phyloP scores from a whole-genome alignment of 1,284 basidiomycete genomes.

The Trichosporon sp. region DNA sequence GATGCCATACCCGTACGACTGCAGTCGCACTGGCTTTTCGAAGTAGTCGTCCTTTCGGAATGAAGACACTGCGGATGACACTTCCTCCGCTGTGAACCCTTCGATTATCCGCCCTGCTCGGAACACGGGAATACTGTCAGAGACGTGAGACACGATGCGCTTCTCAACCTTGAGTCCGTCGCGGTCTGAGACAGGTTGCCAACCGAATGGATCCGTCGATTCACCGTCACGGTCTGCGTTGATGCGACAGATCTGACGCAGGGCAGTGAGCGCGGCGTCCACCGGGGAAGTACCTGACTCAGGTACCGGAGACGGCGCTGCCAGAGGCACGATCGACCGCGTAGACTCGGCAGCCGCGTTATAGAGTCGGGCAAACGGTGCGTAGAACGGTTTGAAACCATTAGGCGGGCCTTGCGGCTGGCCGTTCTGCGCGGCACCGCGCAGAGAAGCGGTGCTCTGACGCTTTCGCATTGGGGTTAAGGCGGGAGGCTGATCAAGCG shows the following conservation, averaged over 20 bases:
- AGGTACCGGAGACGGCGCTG: slow-evolving; percentile 53
- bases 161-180: slow-evolving; percentile 74
- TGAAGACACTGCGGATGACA: slow-evolving; percentile 71
- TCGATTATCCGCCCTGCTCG: slow-evolving; percentile 90
- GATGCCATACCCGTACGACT: slow-evolving; percentile 78
- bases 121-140: slow-evolving; percentile 79
- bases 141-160: slow-evolving; percentile 74
- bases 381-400: slow-evolving; percentile 33
- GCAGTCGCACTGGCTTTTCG: slow-evolving; percentile 69
- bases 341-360: slow-evolving; percentile 67
- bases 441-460: slow-evolving; percentile 42
- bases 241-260: slow-evolving; percentile 75
- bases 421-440: slow-evolving; percentile 24
- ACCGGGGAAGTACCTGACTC: slow-evolving; percentile 57
- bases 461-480: slow-evolving; percentile 67
- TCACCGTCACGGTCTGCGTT: slow-evolving; percentile 64
- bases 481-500: slow-evolving; percentile 87
- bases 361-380: slow-evolving; percentile 70
- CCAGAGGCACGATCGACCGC: slow-evolving; percentile 50
- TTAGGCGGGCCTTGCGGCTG: slow-evolving; percentile 12
- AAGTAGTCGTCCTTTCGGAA: slow-evolving; percentile 48
- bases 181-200: slow-evolving; percentile 80
- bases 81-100: slow-evolving; percentile 90
- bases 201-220: slow-evolving; percentile 64
- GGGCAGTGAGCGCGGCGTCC: slow-evolving; percentile 77